phyloP scores from a whole-genome alignment of 495 filamentous ascomycete genomes.

The Neurospora pannonica region DNA sequence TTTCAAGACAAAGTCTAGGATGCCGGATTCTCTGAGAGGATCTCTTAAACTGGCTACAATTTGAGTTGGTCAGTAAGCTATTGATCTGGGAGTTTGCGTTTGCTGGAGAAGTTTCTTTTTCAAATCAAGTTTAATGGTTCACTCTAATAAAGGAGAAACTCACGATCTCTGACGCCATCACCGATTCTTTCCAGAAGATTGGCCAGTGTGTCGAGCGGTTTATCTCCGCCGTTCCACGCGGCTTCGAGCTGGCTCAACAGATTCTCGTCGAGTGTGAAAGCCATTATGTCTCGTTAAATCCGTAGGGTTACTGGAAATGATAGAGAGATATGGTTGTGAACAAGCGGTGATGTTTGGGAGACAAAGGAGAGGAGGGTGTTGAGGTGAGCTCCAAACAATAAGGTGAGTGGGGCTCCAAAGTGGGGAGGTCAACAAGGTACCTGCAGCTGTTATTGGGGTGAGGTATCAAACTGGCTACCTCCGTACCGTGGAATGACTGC shows the following conservation, averaged over 20 bases:
- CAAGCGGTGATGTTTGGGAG: background rate
- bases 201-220: background rate
- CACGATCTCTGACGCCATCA: conserved; percentile 59
- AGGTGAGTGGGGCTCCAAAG: background rate
- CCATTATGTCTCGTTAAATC: background rate
- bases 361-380: background rate
- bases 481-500: background rate
- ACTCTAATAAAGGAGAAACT: conserved; percentile 23
- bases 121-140: too few species aligned
- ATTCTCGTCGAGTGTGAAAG: background rate
- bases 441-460: background rate
- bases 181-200: conserved; percentile 20
- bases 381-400: background rate
- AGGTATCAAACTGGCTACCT: background rate
- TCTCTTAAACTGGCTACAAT: background rate
- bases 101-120: too few species aligned
- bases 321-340: background rate
- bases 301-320: background rate
- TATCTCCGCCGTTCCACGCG: background rate
- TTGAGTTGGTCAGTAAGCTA: background rate
- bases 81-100: too few species aligned
- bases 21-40: conserved; percentile 56
- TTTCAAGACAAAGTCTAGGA: conserved; percentile 56
- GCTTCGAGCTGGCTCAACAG: background rate
- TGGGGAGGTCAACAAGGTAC: background rate